Base-by-base conservation (phyloP, 257 asterid genomes). In the Solanum peruvianum region DNA sequence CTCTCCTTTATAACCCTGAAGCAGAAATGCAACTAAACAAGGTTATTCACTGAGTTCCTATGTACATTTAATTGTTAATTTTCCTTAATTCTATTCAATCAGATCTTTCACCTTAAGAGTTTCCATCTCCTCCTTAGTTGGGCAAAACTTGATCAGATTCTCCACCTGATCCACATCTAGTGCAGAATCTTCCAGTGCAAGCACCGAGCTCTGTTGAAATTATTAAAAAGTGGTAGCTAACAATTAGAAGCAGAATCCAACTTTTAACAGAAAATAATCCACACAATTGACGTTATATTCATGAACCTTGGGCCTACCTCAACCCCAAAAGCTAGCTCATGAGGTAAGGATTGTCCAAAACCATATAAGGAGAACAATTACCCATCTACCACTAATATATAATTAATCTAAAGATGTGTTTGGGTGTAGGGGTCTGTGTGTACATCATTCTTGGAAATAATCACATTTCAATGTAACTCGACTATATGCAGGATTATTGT, bases 141-240 rank as follows among this genome's bases (percentile, higher is more conserved):
- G 99, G 91, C 99, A 96, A 91, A 94, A 96, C 89, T 95, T 96
- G 91, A 95, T 96, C 90, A 96, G 93, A 90, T 94, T 96, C 64
- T 95, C 99, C 88, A 96, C 99, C 93, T 95, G 99, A 91, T 96
- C 99, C 90, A 92, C 97, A 89, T 96, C 99, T 88, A 96, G 87
- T 71, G 97, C 98, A 85, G 98, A 91, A 83, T 95, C 98, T 88
- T 96, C 99, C 93, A 96, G 92, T 52, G 98, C 92, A 89, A 96
- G 98, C 84, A 96, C 96, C 62, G 97, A 93, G 90, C 91, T 92
- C 99, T 96, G 93, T 66, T 83, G 71, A 88, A 89, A 81, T 29
- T 49, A 6, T 80, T 81, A 81, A 6, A 42, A 81, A 81, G 45
- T 49, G 85, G 14, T 10, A 47, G 44, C 67, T 20, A 29, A 29